These are phyloP conservation scores for Saccharomyces pastorianus DNA, from an alignment of 1,139 yeast species.

Conservation along the genomic window DNA sequence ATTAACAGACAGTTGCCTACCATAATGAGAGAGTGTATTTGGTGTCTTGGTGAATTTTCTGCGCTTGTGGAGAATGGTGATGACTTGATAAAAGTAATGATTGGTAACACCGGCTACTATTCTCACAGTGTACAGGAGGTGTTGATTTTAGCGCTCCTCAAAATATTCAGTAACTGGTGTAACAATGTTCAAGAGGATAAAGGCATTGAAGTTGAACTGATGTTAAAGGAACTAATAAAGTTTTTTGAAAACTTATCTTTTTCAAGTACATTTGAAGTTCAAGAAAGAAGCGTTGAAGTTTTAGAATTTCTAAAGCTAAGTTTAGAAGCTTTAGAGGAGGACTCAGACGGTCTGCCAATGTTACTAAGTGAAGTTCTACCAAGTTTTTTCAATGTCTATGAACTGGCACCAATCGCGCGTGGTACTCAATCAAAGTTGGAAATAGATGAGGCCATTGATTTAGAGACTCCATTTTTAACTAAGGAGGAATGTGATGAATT, in stretches of 20 bases:
- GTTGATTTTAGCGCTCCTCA: constrained; percentile 45
- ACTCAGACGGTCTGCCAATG: constrained; percentile 41
- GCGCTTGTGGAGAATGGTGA: constrained; percentile 35
- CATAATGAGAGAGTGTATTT: constrained; percentile 40
- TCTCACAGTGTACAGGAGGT: constrained; percentile 35
- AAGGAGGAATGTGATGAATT: constrained; percentile 25
- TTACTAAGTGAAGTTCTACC: constrained; percentile 66
- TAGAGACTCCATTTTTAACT: constrained; percentile 30
- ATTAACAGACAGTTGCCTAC: constrained; percentile 33
- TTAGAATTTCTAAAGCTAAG: constrained; percentile 66
- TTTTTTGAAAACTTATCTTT: constrained; percentile 35
- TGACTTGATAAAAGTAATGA: constrained; percentile 28
- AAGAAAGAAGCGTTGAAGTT: constrained; percentile 81
- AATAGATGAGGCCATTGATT: constrained; percentile 44
- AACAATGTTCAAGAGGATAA: constrained; percentile 14
- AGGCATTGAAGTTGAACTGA: constrained; percentile 10
- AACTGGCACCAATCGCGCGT: constrained; percentile 67
- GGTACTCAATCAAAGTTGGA: constrained; percentile 59
- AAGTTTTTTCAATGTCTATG: constrained; percentile 61
- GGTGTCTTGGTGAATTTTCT: constrained; percentile 79
- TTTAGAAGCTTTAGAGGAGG: constrained; percentile 31
- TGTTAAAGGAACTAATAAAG: constrained; percentile 22
- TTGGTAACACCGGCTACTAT: constrained; percentile 18
- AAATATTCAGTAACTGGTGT: constrained; percentile 38
- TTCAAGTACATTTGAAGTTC: constrained; percentile 63